Conservation (phyloP, 306 rosid species). For the Chamaecrista fasciculata region DNA sequence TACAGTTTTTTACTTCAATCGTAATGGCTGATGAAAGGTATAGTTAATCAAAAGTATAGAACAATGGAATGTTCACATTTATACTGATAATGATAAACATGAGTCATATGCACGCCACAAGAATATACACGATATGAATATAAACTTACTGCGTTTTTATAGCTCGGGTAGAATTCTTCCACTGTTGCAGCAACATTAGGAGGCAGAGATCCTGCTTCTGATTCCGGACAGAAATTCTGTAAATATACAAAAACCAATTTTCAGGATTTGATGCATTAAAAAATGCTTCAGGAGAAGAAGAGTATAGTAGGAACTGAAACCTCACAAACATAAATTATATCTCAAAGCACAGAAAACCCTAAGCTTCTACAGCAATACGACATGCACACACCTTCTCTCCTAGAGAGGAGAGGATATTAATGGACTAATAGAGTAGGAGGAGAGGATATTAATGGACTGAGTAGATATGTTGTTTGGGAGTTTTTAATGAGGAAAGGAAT, state of each 20-base stretch:
- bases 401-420: not conserved
- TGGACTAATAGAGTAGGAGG: not conserved
- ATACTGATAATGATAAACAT: too few species aligned
- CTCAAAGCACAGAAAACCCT: not conserved
- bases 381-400: not conserved
- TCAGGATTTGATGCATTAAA: not conserved
- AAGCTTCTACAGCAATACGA: not conserved
- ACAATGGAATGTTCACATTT: not conserved
- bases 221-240: slow-evolving; percentile 74
- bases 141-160: slow-evolving; percentile 69
- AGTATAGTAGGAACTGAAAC: not conserved
- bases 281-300: not conserved
- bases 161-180: slow-evolving; percentile 78
- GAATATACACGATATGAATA: slow-evolving; percentile 13
- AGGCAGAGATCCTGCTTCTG: slow-evolving; percentile 82
- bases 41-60: not conserved
- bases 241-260: slow-evolving; percentile 34
- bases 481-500: too few species aligned
- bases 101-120: not conserved
- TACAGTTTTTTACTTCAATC: not conserved
- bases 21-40: not conserved
- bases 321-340: not conserved
- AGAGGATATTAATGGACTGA: too few species aligned
- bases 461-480: too few species aligned
- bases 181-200: slow-evolving; percentile 66